Evolutionary conservation across 768 basidiomycete species (phyloP), one percentile per base, ranked within the genome.

Genomic region (Mycena chlorophos): DNA sequence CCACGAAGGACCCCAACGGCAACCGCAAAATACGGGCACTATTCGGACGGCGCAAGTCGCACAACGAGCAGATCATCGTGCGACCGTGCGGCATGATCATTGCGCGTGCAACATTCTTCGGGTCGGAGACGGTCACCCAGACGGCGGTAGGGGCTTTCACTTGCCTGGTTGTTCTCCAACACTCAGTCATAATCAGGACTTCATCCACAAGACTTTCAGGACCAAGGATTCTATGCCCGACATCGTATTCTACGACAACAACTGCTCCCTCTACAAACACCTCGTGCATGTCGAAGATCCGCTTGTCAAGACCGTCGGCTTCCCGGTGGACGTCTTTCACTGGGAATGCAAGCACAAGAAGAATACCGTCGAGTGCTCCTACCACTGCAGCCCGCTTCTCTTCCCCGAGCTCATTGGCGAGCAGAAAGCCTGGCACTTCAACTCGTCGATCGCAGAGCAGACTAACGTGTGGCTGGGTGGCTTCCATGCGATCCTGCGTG

Each of bases 261-360:
- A 66, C 40, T 72, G 68, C 53, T n/a, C 40, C 0, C 47, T 68
- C 1, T 51, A 52, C 28, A 48, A 56, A 50, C 57, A 69, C 51
- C 28, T 63, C 30, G 56, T 50, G 28, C 16, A n/a, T 4, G 28
- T 55, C 19, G 38, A 57, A 16, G 61, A 67, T 31, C 52, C 57
- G 0, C 63, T 61, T 27, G 66, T 68, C 25, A 2, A 49, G 12
- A 19, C 51, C 10, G 58, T 70, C 13, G 63, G 67, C 1, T 60
- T 74, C 1, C 56, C 57, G 1, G 70, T 77, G 0, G 71, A 77
- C 30, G 69, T 73, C 0, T 77, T 75, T 27, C 76, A 77, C 31
- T 72, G 66, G 62, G 66, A 68, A 14, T 63, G 60, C 17, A 76
- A 76, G 53, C 75, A 76, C 61, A 69, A 64, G 10, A 57, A 66